These are phyloP conservation scores for Cymodocea nodosa DNA, from an alignment of 116 monocot species.

Conservation along the genomic window DNA sequence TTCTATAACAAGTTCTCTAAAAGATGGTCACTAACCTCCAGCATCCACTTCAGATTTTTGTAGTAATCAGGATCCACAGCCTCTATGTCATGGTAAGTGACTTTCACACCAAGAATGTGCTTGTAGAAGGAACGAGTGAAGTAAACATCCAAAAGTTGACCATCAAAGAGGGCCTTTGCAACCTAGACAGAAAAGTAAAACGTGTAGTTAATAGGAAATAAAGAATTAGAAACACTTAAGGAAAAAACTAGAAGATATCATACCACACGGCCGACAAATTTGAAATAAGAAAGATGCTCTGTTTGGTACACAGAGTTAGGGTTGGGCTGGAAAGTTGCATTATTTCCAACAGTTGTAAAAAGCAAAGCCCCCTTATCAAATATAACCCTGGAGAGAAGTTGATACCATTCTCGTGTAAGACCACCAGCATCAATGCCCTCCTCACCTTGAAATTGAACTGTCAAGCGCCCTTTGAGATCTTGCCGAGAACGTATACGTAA, in stretches of 20 bases:
- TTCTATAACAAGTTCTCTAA: slow-evolving; percentile 42
- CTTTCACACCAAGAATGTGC: slow-evolving; percentile 94
- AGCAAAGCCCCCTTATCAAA: slow-evolving; percentile 98
- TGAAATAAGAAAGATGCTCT: slow-evolving; percentile 97
- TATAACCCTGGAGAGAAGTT: slow-evolving; percentile 78
- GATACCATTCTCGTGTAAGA: slow-evolving; percentile 96
- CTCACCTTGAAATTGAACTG: slow-evolving; percentile 98
- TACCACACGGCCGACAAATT: slow-evolving; percentile 99
- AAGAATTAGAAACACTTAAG: too few species aligned
- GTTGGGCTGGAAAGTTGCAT: slow-evolving; percentile 95
- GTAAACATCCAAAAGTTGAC: slow-evolving; percentile 97
- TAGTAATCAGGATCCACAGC: slow-evolving; percentile 94
- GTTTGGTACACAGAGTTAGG: slow-evolving; percentile 98
- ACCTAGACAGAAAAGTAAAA: slow-evolving; percentile 42
- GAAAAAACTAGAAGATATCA: slow-evolving; percentile 12
- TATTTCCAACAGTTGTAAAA: slow-evolving; percentile 97
- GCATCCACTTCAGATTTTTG: slow-evolving; percentile 27
- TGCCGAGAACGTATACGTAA: slow-evolving; percentile 83
- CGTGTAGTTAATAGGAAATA: not conserved
- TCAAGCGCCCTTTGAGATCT: slow-evolving; percentile 83
- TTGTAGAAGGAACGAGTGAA: slow-evolving; percentile 99
- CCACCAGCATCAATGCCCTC: slow-evolving; percentile 99
- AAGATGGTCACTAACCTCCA: not conserved
- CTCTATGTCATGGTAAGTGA: slow-evolving; percentile 98
- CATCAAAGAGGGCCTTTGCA: slow-evolving; percentile 96